Conservation (phyloP, 345 rosid species). For the Citrus glauca region DNA sequence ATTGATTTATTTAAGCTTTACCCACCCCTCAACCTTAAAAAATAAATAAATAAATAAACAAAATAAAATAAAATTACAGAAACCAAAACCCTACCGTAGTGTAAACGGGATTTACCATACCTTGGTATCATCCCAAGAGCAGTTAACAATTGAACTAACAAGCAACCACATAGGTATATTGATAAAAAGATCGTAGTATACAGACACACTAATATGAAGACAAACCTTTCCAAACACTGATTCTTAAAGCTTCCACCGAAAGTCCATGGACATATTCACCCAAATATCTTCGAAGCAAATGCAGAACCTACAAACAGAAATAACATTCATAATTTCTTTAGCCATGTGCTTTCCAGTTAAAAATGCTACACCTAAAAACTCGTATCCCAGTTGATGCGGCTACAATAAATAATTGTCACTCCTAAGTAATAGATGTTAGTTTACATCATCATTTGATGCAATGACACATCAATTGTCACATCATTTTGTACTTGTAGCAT, state of each 20-base stretch:
- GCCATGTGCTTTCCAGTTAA: not conserved
- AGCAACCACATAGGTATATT: not conserved
- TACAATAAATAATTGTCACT: not conserved
- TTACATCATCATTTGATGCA: not conserved
- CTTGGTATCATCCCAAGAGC: not conserved
- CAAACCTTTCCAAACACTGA: constrained; percentile 98
- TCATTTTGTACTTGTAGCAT: not conserved
- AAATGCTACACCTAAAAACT: not conserved
- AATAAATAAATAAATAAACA: too few species aligned
- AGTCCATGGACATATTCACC: constrained; percentile 98
- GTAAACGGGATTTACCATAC: not conserved
- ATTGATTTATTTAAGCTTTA: too few species aligned
- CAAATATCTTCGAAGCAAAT: constrained; percentile 93
- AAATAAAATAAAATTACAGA: not conserved
- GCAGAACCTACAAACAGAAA: constrained; percentile 64
- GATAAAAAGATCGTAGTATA: not conserved
- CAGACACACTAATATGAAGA: not conserved
- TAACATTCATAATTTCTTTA: not conserved
- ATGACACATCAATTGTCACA: not conserved
- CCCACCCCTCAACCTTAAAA: too few species aligned
- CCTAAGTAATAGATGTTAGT: too few species aligned
- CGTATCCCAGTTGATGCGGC: not conserved
- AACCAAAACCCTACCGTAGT: not conserved
- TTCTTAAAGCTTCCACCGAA: constrained; percentile 82
- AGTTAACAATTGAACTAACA: not conserved